Conservation (phyloP, 176 grass and related monocot genomes). For the Bothriochloa decipiens region DNA sequence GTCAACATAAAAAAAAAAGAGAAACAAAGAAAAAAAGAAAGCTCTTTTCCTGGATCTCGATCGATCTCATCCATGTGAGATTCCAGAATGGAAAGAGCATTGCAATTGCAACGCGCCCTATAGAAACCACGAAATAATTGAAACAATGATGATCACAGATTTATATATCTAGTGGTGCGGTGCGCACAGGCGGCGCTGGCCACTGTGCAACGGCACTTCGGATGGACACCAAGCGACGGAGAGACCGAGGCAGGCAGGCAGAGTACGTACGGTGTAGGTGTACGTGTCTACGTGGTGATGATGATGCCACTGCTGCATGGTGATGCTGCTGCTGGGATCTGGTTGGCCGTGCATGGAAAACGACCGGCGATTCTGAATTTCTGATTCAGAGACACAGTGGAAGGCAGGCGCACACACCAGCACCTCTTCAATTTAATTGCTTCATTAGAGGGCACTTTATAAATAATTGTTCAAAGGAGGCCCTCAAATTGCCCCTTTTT, state of each 20-base stretch:
- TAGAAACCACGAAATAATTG: neutral
- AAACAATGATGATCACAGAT: neutral
- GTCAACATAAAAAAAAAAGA: neutral
- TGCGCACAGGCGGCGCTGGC: neutral
- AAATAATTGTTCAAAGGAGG: too few species aligned
- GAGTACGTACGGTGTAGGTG: neutral
- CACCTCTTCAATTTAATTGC: too few species aligned
- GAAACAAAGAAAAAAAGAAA: neutral
- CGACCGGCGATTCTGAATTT: too few species aligned
- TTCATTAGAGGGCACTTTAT: too few species aligned
- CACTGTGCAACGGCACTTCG: neutral
- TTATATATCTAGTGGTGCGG: neutral
- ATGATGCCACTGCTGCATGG: neutral
- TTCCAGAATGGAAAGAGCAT: neutral
- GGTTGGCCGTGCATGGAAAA: neutral
- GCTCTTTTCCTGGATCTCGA: neutral
- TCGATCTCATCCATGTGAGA: neutral
- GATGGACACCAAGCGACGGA: neutral
- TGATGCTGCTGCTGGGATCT: conserved; percentile 4
- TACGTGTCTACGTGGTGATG: too few species aligned
- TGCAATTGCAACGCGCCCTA: neutral
- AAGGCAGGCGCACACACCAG: too few species aligned
- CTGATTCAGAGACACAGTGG: too few species aligned
- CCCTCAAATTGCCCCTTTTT: too few species aligned
- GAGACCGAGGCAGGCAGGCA: neutral